A percentile compares a stretch with the other conserved stretches of the same genome.
These are phyloP conservation scores for Stereum hirsutum DNA, from an alignment of 1,284 basidiomycete species.

Conservation along the genomic window DNA sequence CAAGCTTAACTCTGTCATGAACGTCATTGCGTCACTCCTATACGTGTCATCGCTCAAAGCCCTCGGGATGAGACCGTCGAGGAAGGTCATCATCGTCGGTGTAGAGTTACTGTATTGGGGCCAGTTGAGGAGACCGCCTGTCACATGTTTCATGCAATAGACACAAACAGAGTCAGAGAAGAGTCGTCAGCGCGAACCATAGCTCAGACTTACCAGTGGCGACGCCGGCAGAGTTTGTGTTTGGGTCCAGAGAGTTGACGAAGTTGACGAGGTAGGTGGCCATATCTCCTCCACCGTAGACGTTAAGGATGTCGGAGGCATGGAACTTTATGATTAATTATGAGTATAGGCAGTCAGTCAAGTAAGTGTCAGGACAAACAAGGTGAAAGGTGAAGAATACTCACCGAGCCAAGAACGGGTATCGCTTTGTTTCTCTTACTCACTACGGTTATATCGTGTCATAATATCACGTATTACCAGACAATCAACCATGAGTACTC, in stretches of 20 bases:
- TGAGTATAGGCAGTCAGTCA: neutral
- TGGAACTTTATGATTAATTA: constrained; percentile 21
- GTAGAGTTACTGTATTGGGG: constrained; percentile 32
- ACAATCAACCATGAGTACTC: too few species aligned
- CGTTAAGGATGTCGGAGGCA: constrained; percentile 28
- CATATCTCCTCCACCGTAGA: constrained; percentile 7
- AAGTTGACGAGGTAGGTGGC: constrained; percentile 20
- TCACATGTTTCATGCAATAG: too few species aligned
- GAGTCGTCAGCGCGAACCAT: too few species aligned
- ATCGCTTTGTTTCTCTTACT: constrained; percentile 9
- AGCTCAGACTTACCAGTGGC: too few species aligned
- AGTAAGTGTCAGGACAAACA: neutral
- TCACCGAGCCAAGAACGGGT: constrained; percentile 10
- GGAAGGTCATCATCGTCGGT: constrained; percentile 34
- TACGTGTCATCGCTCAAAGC: neutral
- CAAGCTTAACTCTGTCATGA: neutral
- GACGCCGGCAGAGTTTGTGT: too few species aligned
- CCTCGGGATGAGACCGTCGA: constrained; percentile 18
- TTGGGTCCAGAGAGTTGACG: constrained; percentile 35
- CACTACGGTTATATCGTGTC: constrained; percentile 2
- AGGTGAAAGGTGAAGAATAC: neutral
- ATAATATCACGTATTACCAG: too few species aligned
- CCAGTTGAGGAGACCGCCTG: too few species aligned
- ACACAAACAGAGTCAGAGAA: too few species aligned
- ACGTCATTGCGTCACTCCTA: neutral